Conservation (phyloP, 805 yeast species). For the Grigorovia transvaalensis region DNA sequence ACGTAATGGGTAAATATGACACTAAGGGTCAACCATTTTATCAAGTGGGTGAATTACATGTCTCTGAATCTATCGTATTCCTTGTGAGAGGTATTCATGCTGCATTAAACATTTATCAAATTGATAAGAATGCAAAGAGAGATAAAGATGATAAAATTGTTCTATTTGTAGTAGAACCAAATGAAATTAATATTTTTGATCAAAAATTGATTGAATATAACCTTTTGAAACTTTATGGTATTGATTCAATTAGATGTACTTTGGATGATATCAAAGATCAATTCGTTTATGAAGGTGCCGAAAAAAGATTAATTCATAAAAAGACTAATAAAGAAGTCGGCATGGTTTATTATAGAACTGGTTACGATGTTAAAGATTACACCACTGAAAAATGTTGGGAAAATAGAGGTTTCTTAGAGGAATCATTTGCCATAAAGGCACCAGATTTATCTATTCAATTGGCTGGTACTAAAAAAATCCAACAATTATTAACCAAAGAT, state of each 20-base stretch:
- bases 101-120: constrained; percentile 20
- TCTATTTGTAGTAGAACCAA: constrained; percentile 70
- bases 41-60: constrained; percentile 39
- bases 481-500: constrained; percentile 67
- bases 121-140: constrained; percentile 52
- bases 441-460: constrained; percentile 85
- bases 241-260: constrained; percentile 57
- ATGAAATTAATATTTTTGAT: constrained; percentile 84
- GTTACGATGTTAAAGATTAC: constrained; percentile 76
- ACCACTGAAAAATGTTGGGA: constrained; percentile 60
- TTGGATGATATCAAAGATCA: constrained; percentile 44
- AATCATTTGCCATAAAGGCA: constrained; percentile 74
- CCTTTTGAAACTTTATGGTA: constrained; percentile 43
- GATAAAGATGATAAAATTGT: constrained; percentile 40
- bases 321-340: constrained; percentile 62
- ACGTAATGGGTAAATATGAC: constrained; percentile 45
- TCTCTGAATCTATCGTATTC: constrained; percentile 47
- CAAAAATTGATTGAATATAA: constrained; percentile 76
- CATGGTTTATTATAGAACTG: constrained; percentile 83
- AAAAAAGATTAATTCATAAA: constrained; percentile 41
- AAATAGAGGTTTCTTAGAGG: constrained; percentile 62
- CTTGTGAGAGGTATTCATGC: constrained; percentile 8
- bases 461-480: constrained; percentile 89
- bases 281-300: constrained; percentile 4
- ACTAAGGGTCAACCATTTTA: constrained; percentile 31